Evolutionary conservation across 2,329 filamentous ascomycete genomes (phyloP).

Genomic region (Hysterium pulicare): DNA sequence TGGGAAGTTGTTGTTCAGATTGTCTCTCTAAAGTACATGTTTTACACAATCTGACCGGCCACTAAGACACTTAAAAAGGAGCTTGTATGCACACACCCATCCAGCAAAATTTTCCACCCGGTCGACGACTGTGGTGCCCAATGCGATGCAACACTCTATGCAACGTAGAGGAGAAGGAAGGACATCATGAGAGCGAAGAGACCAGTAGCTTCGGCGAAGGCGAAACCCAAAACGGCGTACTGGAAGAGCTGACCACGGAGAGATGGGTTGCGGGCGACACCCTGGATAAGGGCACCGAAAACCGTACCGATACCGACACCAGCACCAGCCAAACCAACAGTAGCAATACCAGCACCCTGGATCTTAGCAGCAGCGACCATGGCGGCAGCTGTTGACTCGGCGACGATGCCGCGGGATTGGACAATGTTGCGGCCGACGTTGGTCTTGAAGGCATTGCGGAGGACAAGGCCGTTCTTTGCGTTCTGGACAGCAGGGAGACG

Average conservation of each 20-base stretch:
- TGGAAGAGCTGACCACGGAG: constrained; percentile 88
- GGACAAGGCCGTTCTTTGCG: constrained; percentile 37
- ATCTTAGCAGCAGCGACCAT: constrained; percentile 43
- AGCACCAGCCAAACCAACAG: constrained; percentile 88
- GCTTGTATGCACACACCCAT: constrained; percentile 41
- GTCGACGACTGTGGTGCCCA: constrained; percentile 32
- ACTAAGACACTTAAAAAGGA: constrained; percentile 37
- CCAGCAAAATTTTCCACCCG: constrained; percentile 36
- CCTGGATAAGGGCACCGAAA: constrained; percentile 84
- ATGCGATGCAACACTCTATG: constrained; percentile 27
- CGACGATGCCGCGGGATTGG: constrained; percentile 41
- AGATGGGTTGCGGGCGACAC: constrained; percentile 90
- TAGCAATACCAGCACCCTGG: constrained; percentile 55
- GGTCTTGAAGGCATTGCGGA: constrained; percentile 40
- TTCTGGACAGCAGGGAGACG: constrained; percentile 21
- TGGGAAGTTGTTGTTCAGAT: constrained; percentile 42
- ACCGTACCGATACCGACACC: constrained; percentile 95
- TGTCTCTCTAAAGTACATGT: constrained; percentile 43
- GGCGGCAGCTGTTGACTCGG: constrained; percentile 41
- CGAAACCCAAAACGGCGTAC: constrained; percentile 93
- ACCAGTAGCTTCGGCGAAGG: constrained; percentile 88
- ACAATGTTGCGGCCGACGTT: constrained; percentile 39
- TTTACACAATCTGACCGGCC: constrained; percentile 43
- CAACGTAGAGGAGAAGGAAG: constrained; percentile 42
- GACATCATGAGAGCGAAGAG: constrained; percentile 55